Conservation (phyloP, 2,329 filamentous ascomycete genomes). For the Nemania sp. region DNA sequence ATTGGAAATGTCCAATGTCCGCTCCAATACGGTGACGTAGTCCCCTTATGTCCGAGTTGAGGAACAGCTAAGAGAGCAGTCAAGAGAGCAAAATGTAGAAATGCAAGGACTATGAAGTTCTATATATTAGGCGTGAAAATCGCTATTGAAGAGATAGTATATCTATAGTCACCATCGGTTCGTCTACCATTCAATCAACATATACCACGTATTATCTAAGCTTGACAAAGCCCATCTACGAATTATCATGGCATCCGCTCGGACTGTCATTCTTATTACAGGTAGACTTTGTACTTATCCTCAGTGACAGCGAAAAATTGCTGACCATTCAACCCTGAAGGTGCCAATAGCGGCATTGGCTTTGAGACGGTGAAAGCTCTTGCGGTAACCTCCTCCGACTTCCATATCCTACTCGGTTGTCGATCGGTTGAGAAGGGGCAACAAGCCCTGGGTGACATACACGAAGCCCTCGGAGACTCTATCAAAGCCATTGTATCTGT, state of each 20-base stretch:
- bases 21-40: background rate
- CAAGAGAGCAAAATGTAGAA: background rate
- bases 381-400: conserved; percentile 52
- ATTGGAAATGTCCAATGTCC: conserved; percentile 22
- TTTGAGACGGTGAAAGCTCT: conserved; percentile 55
- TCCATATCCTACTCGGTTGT: conserved; percentile 56
- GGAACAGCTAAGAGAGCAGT: background rate
- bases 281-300: conserved; percentile 39
- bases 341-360: conserved; percentile 62
- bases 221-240: background rate
- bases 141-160: background rate
- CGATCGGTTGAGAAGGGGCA: conserved; percentile 55
- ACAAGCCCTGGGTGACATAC: conserved; percentile 48
- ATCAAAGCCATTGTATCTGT: conserved; percentile 66
- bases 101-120: background rate
- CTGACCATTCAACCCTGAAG: conserved; percentile 38
- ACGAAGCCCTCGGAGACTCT: conserved; percentile 50
- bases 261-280: conserved; percentile 51
- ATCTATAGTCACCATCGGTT: background rate
- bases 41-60: conserved; percentile 13
- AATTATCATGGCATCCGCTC: conserved; percentile 36
- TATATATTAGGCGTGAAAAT: background rate
- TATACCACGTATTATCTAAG: background rate
- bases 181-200: background rate
- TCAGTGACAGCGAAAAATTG: background rate